Evolutionary conservation across 75 land plant species (phyloP), one percentile per base, ranked within the genome.

Genomic region (Pseudotsuga menziesii): DNA sequence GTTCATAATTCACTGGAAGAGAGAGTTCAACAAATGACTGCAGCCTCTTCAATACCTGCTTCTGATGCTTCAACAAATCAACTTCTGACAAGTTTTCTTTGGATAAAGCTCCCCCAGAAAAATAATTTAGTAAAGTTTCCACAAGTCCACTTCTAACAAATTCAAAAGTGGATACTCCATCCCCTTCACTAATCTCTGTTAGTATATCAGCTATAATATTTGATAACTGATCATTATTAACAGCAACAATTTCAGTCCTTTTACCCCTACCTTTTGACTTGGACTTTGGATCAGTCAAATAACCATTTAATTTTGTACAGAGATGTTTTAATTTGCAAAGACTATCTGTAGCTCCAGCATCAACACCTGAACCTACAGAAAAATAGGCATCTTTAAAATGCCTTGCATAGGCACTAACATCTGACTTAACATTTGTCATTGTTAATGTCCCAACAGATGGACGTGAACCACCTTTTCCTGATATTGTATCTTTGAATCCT

Each of bases 141-240:
- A 89, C 76, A 54, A 93, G 78, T 61, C 94, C 94, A 85, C 96
- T 89, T 36, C 86, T 90, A 20, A 91, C 82, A 58, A 93, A 89
- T 72, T 93, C 96, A 85, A 93, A 93, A 2, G 90, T 89, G 14
- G 96, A 88, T 22, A 93, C 78, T 2, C 84, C 67, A 29, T 88
- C 91, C 13, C 63, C 78, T n/a, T 80, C 80, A 81, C 57, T 75
- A 57, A 93, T 77, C 35, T 78, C 87, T 61, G 14, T 20, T 79
- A 91, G 76, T 11, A 91, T 72, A 72, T 88, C 77, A 66, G 61
- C 75, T 55, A 91, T 75, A 52, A 84, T 60, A 71, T 58, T 6
- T 73, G 74, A 56, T 17, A 87, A 75, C 19, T 82, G 67, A 52
- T 91, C 83, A 60, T 89, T 82, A 61, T 74, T 27, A 25, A 77